A percentile compares a stretch with the other conserved stretches of the same genome.
Evolutionary conservation across 768 basidiomycete genomes (phyloP).

Genomic region (Coprinopsis sp.): DNA sequence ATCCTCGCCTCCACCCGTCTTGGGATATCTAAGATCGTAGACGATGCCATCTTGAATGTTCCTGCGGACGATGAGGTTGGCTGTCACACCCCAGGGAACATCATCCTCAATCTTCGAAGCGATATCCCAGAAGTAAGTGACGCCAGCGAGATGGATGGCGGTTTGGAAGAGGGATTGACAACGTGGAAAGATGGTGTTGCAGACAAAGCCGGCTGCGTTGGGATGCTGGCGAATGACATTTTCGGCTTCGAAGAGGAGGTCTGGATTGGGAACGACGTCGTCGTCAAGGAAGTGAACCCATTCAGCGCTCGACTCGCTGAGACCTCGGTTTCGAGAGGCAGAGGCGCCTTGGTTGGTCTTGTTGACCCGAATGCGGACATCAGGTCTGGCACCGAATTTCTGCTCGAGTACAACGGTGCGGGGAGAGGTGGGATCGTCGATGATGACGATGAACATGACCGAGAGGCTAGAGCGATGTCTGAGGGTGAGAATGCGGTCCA

Average conservation of each 20-base stretch:
- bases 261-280: constrained; percentile 39
- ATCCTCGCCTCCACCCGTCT: constrained; percentile 62
- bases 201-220: constrained; percentile 49
- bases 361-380: constrained; percentile 54
- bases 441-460: constrained; percentile 54
- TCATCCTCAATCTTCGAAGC: constrained; percentile 43
- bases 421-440: constrained; percentile 49
- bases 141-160: constrained; percentile 51
- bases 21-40: constrained; percentile 48
- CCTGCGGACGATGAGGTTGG: constrained; percentile 50
- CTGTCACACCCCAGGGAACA: constrained; percentile 61
- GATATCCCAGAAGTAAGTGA: constrained; percentile 62
- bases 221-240: constrained; percentile 42
- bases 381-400: constrained; percentile 37
- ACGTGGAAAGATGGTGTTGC: constrained; percentile 44
- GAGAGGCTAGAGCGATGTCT: constrained; percentile 36
- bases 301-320: constrained; percentile 46
- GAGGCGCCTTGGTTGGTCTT: constrained; percentile 45
- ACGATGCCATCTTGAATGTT: constrained; percentile 39
- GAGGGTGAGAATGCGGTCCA: constrained; percentile 43
- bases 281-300: constrained; percentile 62
- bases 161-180: constrained; percentile 46
- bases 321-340: constrained; percentile 50
- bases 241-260: constrained; percentile 45
- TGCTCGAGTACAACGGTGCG: constrained; percentile 32